Conservation (phyloP, 202 grass and related monocot species). For the Zizania palustris region DNA sequence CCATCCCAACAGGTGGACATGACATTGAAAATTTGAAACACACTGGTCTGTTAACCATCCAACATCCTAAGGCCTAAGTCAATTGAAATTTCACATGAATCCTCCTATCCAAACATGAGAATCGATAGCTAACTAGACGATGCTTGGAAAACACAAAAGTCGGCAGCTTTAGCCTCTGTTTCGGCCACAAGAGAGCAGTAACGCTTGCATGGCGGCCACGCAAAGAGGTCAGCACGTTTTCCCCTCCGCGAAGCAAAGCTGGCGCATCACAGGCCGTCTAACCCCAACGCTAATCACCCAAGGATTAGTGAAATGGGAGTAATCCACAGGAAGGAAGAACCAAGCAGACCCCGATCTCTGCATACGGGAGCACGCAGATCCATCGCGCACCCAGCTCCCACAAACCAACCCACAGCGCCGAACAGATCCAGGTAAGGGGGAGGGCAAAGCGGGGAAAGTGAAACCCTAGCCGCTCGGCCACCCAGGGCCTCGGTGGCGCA, state of each 20-base stretch:
- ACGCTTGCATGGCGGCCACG: conserved; percentile 34
- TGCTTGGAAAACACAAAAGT: conserved; percentile 25
- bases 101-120: conserved; percentile 17
- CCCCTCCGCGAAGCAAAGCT: conserved; percentile 15
- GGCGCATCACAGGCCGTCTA: not conserved
- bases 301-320: not conserved
- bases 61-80: not conserved
- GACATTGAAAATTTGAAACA: not conserved
- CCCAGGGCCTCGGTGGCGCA: not conserved
- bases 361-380: not conserved
- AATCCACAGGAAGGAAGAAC: not conserved
- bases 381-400: no score
- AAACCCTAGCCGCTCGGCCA: not conserved
- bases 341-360: not conserved
- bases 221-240: conserved; percentile 32
- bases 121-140: not conserved
- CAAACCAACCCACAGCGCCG: no score
- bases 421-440: not conserved
- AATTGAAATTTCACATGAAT: conserved; percentile 31
- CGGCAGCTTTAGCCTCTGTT: not conserved
- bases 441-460: not conserved
- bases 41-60: not conserved
- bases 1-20: not conserved
- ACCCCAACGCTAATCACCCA: not conserved
- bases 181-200: not conserved